Evolutionary conservation across 73 alveolate species (phyloP), one percentile per base, ranked within the genome.

Genomic region (Paramecium pentaurelia): DNA sequence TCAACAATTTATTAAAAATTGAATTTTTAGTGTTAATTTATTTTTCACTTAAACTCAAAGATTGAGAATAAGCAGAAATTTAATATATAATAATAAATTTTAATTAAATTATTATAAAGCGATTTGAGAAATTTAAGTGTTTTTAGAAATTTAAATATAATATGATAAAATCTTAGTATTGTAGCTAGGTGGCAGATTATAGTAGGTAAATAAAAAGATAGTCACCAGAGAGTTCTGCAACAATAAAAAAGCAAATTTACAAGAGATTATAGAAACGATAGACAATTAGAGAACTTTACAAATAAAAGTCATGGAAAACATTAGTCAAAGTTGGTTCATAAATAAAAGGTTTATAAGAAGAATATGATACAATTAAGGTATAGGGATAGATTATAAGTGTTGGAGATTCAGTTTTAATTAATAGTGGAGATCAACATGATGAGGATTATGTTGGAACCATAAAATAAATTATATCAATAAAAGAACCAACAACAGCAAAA

Each of bases 371-470:
- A 9, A 36, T 75, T n/a, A 75, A 75, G 47, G 60, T 75, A 1
- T 12, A 75, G 20, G 22, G 22, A 4, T 16, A 30, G 16, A 22
- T 75, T 22, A 75, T 75, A 16, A 37, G 40, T 30, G 5, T 75
- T 12, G 88, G 88, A 36, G 88, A 75, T 34, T 32, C 30, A 16
- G 88, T 38, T n/a, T 34, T n/a, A 28, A 75, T 75, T 42, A 75
- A 36, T 38, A 42, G 88, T 38, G 88, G 60, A 75, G 47, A 30
- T 38, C 38, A 12, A 32, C 60, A 38, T 38, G 18, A 22, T 75
- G 88, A 64, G 30, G 84, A 64, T 64, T 64, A 64, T 34, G 28
- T 75, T 8, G 88, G 88, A 37, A 36, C 58, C 34, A 75, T 75
- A 30, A 42, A 75, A 75, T 75, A 75, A 42, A 75, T 75, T 30